These are phyloP conservation scores for Solanum phureja DNA, from an alignment of 257 asterid genomes.

Conservation along the genomic window DNA sequence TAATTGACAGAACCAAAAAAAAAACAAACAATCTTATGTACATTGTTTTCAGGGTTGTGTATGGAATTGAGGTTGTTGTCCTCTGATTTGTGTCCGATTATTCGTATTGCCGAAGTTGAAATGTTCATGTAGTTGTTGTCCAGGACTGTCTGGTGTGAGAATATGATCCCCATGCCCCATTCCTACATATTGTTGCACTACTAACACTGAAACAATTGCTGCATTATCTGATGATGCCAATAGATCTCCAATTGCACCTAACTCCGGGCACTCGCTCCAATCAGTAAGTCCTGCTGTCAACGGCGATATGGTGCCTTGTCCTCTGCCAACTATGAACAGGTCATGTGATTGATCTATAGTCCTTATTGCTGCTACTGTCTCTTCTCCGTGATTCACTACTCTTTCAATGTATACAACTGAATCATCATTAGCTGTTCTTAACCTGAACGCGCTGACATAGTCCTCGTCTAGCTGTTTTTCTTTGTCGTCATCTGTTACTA, in stretches of 20 bases:
- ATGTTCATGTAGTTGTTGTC: constrained; percentile 13
- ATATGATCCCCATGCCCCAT: constrained; percentile 34
- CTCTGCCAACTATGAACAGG: constrained; percentile 74
- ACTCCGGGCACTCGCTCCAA: constrained; percentile 99
- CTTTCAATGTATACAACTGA: constrained; percentile 39
- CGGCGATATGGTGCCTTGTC: constrained; percentile 55
- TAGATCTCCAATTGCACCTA: constrained; percentile 85
- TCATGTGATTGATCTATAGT: constrained; percentile 52
- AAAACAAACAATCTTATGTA: background rate
- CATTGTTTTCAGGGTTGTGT: background rate
- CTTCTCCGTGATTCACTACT: constrained; percentile 76
- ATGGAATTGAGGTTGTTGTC: background rate
- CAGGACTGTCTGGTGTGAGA: constrained; percentile 40
- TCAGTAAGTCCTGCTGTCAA: constrained; percentile 83
- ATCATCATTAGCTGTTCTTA: constrained; percentile 27
- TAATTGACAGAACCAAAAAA: too few relatives aligned
- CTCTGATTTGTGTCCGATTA: background rate
- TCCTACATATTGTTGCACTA: constrained; percentile 81
- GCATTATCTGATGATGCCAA: constrained; percentile 81
- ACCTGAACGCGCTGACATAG: constrained; percentile 43
- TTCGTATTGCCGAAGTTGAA: constrained; percentile 1
- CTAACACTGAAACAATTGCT: constrained; percentile 68
- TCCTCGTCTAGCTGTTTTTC: constrained; percentile 61
- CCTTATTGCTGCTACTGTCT: constrained; percentile 70
- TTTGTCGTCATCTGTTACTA: constrained; percentile 28